phyloP scores from a whole-genome alignment of 2,329 filamentous ascomycete genomes.

The Verticillium alfalfae region DNA sequence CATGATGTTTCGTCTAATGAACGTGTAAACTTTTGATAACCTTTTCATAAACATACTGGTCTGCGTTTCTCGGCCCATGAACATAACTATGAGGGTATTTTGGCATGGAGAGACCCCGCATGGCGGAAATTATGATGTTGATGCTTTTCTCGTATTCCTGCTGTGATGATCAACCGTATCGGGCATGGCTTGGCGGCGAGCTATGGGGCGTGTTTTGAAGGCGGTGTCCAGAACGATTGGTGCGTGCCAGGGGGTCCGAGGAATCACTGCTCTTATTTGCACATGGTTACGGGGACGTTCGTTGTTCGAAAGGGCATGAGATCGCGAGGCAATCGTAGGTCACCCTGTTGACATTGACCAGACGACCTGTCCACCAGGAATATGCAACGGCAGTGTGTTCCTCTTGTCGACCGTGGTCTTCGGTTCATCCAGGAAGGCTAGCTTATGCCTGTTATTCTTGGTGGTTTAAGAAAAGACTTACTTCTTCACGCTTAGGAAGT shows the following conservation, averaged over 20 bases:
- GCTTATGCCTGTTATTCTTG: too few species aligned
- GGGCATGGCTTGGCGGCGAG: neutral
- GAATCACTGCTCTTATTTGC: neutral
- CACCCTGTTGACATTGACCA: too few species aligned
- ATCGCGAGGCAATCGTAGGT: too few species aligned
- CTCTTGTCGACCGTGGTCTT: too few species aligned
- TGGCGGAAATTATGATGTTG: neutral
- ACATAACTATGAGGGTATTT: neutral
- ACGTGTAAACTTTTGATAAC: neutral
- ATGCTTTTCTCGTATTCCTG: neutral
- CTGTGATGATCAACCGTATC: neutral
- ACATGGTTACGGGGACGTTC: neutral
- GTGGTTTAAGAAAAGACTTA: too few species aligned
- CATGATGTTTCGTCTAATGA: neutral
- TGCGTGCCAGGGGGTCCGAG: neutral
- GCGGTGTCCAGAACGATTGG: neutral
- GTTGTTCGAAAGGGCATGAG: neutral
- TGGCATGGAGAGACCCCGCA: neutral
- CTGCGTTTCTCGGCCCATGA: too few species aligned
- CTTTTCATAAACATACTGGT: too few species aligned
- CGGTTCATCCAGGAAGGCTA: too few species aligned
- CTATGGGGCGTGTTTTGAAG: neutral
- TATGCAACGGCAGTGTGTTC: too few species aligned
- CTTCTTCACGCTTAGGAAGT: too few species aligned
- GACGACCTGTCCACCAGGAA: too few species aligned